Evolutionary conservation across 2,329 filamentous ascomycete species (phyloP).

Genomic region (Colletotrichum chlorophyti): DNA sequence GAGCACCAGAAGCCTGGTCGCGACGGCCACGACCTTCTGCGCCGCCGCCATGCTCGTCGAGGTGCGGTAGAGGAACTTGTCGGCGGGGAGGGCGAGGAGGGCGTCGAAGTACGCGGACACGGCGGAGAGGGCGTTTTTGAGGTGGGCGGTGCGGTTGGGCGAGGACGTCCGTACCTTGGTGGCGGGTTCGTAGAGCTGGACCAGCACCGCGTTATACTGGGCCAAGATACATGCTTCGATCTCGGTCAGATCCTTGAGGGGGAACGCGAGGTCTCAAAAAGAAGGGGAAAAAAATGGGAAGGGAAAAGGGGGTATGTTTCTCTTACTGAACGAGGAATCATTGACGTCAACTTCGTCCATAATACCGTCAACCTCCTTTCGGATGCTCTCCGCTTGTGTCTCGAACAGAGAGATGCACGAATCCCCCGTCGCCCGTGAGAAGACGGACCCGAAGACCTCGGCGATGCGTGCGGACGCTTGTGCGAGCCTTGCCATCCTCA

Average conservation of each 20-base stretch:
- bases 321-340: slow-evolving; percentile 25
- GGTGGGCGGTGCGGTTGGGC: slow-evolving; percentile 39
- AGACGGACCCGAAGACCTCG: slow-evolving; percentile 39
- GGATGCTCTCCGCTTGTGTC: slow-evolving; percentile 39
- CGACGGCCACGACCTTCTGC: slow-evolving; percentile 12
- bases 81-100: slow-evolving; percentile 37
- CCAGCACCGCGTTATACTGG: slow-evolving; percentile 43
- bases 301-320: no score
- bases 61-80: slow-evolving; percentile 12
- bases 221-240: slow-evolving; percentile 31
- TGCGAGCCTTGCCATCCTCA: slow-evolving; percentile 42
- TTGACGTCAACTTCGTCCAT: slow-evolving; percentile 38
- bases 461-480: slow-evolving; percentile 43
- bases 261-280: neutral
- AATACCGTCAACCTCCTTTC: slow-evolving; percentile 40
- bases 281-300: slow-evolving; percentile 23
- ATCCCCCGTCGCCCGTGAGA: slow-evolving; percentile 35
- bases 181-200: slow-evolving; percentile 47
- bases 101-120: slow-evolving; percentile 41
- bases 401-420: slow-evolving; percentile 42
- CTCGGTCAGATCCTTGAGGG: no score
- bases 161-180: slow-evolving; percentile 37
- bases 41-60: neutral
- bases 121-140: slow-evolving; percentile 44
- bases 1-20: slow-evolving; percentile 27